Base-by-base conservation (phyloP, 2,329 filamentous ascomycete genomes). In the Penicillium polonicum region DNA sequence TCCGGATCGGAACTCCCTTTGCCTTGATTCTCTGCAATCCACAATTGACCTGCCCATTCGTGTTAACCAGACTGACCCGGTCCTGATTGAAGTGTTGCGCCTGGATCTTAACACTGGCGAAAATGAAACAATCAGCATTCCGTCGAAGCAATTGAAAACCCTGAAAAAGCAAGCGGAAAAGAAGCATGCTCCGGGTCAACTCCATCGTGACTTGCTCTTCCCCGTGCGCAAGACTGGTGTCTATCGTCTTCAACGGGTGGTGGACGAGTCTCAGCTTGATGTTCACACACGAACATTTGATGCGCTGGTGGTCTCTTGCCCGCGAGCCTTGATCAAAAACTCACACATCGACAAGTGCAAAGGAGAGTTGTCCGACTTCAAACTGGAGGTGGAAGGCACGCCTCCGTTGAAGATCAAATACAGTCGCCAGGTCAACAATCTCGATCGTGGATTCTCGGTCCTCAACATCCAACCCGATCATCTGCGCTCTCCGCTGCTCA, bases 181-280 rank as follows among this genome's bases (percentile, higher is more conserved):
- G 61, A 80, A 74, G 42, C 68, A 76, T 39, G 83, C 69, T 48
- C 74, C 77, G 3, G 78, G 80, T 4, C 79, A 57, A 35, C 23
- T 82, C 8, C 84, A 88, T 43, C 85, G 90, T 52, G 82, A 85
- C 51, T 85, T 95, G 68, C 83, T 87, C 52, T 89, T 91, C 66
- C 80, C 84, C 0, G 83, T 95, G 38, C 95, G 91, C 78, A 94
- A 94, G 74, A 86, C 91, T 1, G 94, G 94, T 36, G 83, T 95
- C 21, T 99, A 99, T 75, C 84, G 88, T 42, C 82, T 99, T 33
- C 85, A 88, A 57, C 91, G 87, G 71, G 92, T 99, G 10, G 79
- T 96, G 62, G 94, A 99, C 72, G 88, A 96, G 72, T 94, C 95
- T 59, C 96, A 96, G 73, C 84, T 99, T 33, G 92, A 97, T 72